Evolutionary conservation across 768 basidiomycete genomes (phyloP), one percentile per base, ranked within the genome.

Genomic region (Naganishia antarctica): DNA sequence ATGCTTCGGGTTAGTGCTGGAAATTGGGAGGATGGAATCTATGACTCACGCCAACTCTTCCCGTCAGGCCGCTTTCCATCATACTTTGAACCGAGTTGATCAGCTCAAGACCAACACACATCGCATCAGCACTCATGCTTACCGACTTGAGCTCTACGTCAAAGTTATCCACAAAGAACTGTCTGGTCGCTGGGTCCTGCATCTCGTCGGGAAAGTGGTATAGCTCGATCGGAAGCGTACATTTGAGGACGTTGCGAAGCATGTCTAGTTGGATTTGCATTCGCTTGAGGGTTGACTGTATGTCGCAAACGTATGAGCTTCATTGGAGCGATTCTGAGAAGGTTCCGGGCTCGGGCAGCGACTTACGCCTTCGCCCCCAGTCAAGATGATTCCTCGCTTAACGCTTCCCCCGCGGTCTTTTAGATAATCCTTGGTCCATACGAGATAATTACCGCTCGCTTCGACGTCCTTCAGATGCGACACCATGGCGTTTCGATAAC

Each of bases 161-260:
- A 25, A 73, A 74, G n/a, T 67, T 67, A 31, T 70, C 64, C 25
- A 63, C 62, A 13, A 80, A 68, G 37, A 74, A 57, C 64, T 66
- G 47, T 25, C 70, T 50, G 0, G 69, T 49, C 21, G 51, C 67
- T 21, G 64, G 45, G 13, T 71, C 69, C 11, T 70, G 68, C 46
- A 80, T 68, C 70, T 81, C 80, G 45, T 72, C 73, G 13, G 78
- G 74, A 68, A 79, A 81, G 53, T 77, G 76, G 59, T 78, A 81
- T 29, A 81, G 65, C 66, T 81, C 78, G 53, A 80, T 75, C 6
- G 80, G 80, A 0, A 81, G 70, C 1, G 65, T 72, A 60, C 73
- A 75, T 18, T 70, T 64, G 64, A 78, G 72, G n/a, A 70, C 69
- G 18, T 73, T 67, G 15, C 79, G 74, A 4, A 81, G 71, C 70